Evolutionary conservation across 495 filamentous ascomycete species (phyloP), one percentile per base, ranked within the genome.

Genomic region (Oleoguttula mirabilis): DNA sequence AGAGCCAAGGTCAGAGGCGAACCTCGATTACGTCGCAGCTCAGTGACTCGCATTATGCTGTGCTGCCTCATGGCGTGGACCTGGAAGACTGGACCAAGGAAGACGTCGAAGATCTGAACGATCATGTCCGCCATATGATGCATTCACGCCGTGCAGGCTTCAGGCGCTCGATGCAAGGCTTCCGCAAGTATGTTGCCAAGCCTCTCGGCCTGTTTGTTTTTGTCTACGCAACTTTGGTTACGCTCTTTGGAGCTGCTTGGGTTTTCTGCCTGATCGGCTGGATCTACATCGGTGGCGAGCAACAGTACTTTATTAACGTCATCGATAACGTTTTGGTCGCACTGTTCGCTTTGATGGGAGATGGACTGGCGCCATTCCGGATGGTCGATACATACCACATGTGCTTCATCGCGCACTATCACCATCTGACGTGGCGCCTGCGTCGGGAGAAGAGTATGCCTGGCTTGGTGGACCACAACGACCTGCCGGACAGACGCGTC

Each of bases 321-420:
- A 84, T 86, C 51, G 83, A 88, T 64, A 76, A 78, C 52, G 62
- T 84, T 19, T 66, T 88, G 16, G 82, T 87, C 0, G 83, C 76
- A 5, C 66, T 88, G 6, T 87, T 88, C 50, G 80, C 75, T 22
- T 58, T 88, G 32, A 77, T 86, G 43, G 83, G 83, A 27, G 81
- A 84, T 53, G 81, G 81, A 3, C 62, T 88, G 11, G 77, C 76
- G 5, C 83, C 82, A 4, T 88, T 83, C 50, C 73, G 83, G 12
- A 71, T 73, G 5, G 65, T 84, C 3, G 83, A 88, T 54, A 88
- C 83, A 0, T 88, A 87, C 57, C 81, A 87, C 53, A 84, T 84
- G 80, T 67, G 71, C 28, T 84, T 69, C 52, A 78, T 84, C 39
- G 76, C 76, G 0, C 70, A 70, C 43, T 74, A 76, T 55, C 76